A percentile compares a stretch with the other conserved stretches of the same genome.
These are phyloP conservation scores for Penicillium robsamsonii DNA, from an alignment of 495 filamentous ascomycete species.

Conservation along the genomic window DNA sequence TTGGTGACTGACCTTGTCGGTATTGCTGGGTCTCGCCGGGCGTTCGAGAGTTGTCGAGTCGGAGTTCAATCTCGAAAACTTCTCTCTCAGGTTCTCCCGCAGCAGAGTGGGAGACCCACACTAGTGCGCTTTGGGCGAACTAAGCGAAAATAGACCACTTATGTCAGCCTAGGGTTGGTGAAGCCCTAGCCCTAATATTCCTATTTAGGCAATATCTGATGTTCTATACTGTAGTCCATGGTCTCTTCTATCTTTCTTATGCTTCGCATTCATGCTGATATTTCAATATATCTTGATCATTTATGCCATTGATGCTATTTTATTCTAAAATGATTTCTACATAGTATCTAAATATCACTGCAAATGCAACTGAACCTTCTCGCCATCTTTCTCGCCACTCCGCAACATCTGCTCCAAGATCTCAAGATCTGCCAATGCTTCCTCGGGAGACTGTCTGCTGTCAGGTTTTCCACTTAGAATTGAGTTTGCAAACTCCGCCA, in stretches of 20 bases:
- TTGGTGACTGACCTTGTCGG: constrained; percentile 45
- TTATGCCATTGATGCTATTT: neutral
- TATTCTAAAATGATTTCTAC: neutral
- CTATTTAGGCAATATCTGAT: neutral
- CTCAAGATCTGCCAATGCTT: constrained; percentile 69
- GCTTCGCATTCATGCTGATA: neutral
- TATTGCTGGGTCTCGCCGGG: constrained; percentile 44
- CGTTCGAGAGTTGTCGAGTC: constrained; percentile 51
- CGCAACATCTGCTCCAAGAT: constrained; percentile 63
- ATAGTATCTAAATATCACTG: constrained; percentile 15
- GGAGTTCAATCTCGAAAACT: constrained; percentile 48
- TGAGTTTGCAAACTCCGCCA: constrained; percentile 62
- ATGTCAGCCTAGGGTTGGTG: constrained; percentile 30
- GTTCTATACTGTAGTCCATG: neutral
- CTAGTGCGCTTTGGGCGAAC: constrained; percentile 38
- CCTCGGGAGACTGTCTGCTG: constrained; percentile 57
- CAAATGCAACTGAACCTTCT: constrained; percentile 33
- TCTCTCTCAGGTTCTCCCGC: constrained; percentile 23
- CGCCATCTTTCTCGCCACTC: constrained; percentile 59
- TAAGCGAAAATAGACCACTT: constrained; percentile 38
- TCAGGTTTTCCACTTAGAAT: constrained; percentile 45
- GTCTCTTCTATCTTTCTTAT: neutral
- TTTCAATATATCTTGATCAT: neutral
- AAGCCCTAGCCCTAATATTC: constrained; percentile 25
- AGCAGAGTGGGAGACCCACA: constrained; percentile 35